Conservation (phyloP, 768 basidiomycete genomes). For the Hygrophorus pudorinus region DNA sequence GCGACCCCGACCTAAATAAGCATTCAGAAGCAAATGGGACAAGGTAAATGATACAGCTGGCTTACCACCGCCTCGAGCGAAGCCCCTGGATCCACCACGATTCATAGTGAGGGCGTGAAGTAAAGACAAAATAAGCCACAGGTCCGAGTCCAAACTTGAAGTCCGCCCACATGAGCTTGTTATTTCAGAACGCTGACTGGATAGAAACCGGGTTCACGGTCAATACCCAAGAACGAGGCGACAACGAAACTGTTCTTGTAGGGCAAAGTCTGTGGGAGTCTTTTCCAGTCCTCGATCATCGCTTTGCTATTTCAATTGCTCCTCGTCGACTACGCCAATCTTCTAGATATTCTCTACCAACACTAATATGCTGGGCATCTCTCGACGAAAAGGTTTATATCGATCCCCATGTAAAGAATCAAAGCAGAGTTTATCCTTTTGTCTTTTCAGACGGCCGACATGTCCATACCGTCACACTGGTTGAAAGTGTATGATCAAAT, state of each 20-base stretch:
- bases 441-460: conserved; percentile 18
- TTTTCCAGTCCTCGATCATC: conserved; percentile 13
- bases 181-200: conserved; percentile 19
- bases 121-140: too few species aligned
- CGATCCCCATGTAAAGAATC: conserved; percentile 5
- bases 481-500: conserved; percentile 22
- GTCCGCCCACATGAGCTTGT: conserved; percentile 23
- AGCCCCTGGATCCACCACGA: conserved; percentile 46
- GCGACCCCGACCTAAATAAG: conserved; percentile 44
- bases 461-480: conserved; percentile 36
- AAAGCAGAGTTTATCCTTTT: not conserved
- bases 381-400: conserved; percentile 27
- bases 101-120: conserved; percentile 24
- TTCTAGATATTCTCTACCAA: not conserved
- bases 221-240: conserved; percentile 9
- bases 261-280: conserved; percentile 22
- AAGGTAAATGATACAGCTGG: not conserved
- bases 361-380: conserved; percentile 23
- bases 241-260: conserved; percentile 18
- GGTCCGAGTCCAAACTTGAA: not conserved
- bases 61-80: conserved; percentile 43
- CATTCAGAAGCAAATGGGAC: conserved; percentile 13
- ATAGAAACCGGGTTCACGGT: conserved; percentile 19
- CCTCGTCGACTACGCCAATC: not conserved
- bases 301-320: conserved; percentile 11